phyloP scores from a whole-genome alignment of 2,329 filamentous ascomycete genomes.

The Pseudogymnoascus sp. region DNA sequence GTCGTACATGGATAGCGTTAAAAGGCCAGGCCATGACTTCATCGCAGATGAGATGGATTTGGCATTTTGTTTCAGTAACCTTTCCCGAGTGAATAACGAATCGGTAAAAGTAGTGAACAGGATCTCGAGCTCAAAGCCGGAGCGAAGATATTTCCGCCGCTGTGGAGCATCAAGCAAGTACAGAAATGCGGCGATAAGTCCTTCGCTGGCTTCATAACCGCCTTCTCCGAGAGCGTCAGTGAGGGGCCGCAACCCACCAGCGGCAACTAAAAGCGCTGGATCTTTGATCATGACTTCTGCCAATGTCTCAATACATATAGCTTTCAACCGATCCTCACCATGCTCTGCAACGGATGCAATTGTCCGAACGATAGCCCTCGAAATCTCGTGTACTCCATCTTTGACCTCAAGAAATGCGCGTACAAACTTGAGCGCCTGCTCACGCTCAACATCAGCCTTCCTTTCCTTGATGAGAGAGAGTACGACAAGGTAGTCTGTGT shows the following conservation, averaged over 20 bases:
- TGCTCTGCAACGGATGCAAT: conserved; percentile 86
- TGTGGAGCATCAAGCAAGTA: conserved; percentile 82
- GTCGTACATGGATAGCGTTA: conserved; percentile 81
- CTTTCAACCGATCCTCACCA: conserved; percentile 61
- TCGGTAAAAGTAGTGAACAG: conserved; percentile 92
- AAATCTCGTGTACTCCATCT: conserved; percentile 80
- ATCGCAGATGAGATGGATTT: conserved; percentile 87
- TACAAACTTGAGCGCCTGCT: conserved; percentile 94
- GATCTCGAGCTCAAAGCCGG: conserved; percentile 82
- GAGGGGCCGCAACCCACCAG: conserved; percentile 78
- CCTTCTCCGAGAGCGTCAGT: conserved; percentile 89
- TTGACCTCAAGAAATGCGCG: conserved; percentile 93
- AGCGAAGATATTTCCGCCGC: conserved; percentile 71
- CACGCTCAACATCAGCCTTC: conserved; percentile 92
- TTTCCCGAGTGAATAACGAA: conserved; percentile 54
- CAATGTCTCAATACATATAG: conserved; percentile 87
- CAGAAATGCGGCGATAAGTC: conserved; percentile 76
- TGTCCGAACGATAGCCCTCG: conserved; percentile 76
- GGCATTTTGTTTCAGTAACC: conserved; percentile 71
- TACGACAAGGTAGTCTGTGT: conserved; percentile 89
- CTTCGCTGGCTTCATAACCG: conserved; percentile 86
- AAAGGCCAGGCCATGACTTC: conserved; percentile 88
- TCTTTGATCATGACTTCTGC: conserved; percentile 86
- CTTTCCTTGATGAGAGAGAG: conserved; percentile 89
- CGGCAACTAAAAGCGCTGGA: conserved; percentile 69